Evolutionary conservation across 1,284 basidiomycete genomes (phyloP).

Genomic region (Trametes hirsuta): DNA sequence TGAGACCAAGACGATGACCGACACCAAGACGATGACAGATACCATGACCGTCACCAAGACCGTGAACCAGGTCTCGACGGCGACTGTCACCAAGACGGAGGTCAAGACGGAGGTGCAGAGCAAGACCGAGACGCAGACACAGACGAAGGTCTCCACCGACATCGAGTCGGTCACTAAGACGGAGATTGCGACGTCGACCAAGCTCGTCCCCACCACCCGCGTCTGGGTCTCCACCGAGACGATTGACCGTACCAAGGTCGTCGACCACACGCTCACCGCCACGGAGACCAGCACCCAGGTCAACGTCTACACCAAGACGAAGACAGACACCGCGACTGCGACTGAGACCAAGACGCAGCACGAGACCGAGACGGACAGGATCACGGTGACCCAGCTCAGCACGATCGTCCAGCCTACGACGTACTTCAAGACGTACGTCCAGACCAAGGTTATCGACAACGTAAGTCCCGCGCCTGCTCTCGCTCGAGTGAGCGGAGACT

Average conservation of each 20-base stretch:
- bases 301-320: conserved; percentile 54
- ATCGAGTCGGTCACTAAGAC: conserved; percentile 41
- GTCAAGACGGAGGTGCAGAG: conserved; percentile 24
- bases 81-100: conserved; percentile 32
- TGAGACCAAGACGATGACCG: conserved; percentile 37
- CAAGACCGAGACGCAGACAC: conserved; percentile 42
- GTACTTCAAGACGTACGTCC: conserved; percentile 54
- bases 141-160: conserved; percentile 29
- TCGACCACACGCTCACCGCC: conserved; percentile 62
- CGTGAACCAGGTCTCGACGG: conserved; percentile 25
- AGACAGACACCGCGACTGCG: conserved; percentile 38
- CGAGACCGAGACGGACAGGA: conserved; percentile 34
- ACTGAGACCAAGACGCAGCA: conserved; percentile 33
- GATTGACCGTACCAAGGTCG: conserved; percentile 57
- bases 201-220: conserved; percentile 61
- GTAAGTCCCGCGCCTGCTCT: conserved; percentile 36
- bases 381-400: conserved; percentile 33
- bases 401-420: conserved; percentile 48
- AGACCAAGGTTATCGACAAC: conserved; percentile 64
- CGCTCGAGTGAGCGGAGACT: neutral
- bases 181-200: conserved; percentile 54
- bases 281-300: conserved; percentile 60
- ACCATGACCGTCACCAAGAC: conserved; percentile 31
- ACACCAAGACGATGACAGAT: conserved; percentile 45
- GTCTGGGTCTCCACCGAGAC: conserved; percentile 68